Evolutionary conservation across 2,329 filamentous ascomycete species (phyloP), one percentile per base, ranked within the genome.

Genomic region (Cercospora canescens): DNA sequence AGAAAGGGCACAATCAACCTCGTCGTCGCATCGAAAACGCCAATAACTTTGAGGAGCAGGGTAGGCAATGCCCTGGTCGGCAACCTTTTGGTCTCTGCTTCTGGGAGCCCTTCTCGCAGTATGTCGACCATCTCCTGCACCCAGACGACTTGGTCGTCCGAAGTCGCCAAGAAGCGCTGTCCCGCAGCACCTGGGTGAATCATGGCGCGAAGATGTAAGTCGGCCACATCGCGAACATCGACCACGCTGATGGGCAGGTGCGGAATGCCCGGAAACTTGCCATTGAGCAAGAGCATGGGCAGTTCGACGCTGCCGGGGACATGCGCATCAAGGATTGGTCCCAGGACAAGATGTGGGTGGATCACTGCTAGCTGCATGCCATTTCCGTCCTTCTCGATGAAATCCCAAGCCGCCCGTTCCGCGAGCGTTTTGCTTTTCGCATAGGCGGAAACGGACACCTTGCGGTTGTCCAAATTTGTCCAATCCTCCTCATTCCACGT

Each of bases 181-280:
- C 70, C 71, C 1, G 61, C 63, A 12, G 75, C 74, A 24, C 70
- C 63, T 2, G 73, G 69, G 24, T 66, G 35, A 12, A 65, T 72
- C 75, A 77, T 76, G 5, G 74, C 75, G 21, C 62, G 67, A 2
- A 78, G 12, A 65, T 79, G 76, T 21, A 77, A 67, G 26, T 69
- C 69, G 2, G 73, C 77, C 8, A 77, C 72, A 60, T 79, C 77
- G 5, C 77, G 71, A 0, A 77, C 76, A 60, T 78, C 77, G 16
- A 76, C 74, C 9, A 71, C 30, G 6, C 70, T 67, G 37, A 75
- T 71, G n/a, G 55, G 57, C 8, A 78, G 37, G 6, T 72, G 62
- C 1, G 75, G 76, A 52, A 72, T 61, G 16, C 69, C 76, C 3
- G 75, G 76, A 26, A 76, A 21, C 11, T 57, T 64, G n/a, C 77